Base-by-base conservation (phyloP, 805 yeast species). In the Saccharomycopsis sp. region DNA sequence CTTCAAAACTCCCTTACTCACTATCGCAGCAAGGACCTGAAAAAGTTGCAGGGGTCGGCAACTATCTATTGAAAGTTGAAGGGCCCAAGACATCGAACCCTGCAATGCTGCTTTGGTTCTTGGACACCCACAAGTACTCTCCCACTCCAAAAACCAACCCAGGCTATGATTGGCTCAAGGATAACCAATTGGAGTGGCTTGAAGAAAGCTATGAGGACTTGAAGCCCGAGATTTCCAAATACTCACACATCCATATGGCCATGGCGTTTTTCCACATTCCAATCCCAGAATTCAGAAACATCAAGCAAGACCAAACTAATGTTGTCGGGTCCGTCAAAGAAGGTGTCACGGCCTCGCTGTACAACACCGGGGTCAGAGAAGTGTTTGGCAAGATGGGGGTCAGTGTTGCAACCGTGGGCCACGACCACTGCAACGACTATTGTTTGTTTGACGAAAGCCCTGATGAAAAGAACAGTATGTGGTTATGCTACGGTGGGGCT, bases 241-340 rank as follows among this genome's bases (percentile, higher is more conserved):
- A 67, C 50, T 47, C 67, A 1, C 62, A 63, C 13, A 59, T 59
- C 4, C 79, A 74, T 29, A 53, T 84, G 47, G 69, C 86, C 9
- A 77, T 92, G 86, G 95, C 94, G 1, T 89, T 92, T 53, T 83
- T 88, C 68, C 98, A 92, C 56, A 88, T 92, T 22, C 98, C 98
- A 0, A 50, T 88, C 13, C 92, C 95, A 1, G 97, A 92, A 58
- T 88, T 75, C 57, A 61, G 75, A 43, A 68, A 80, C 46, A 39
- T 63, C 17, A 47, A 58, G 5, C 52, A 43, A 3, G 50, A 42
- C 10, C n/a, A n/a, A n/a, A n/a, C n/a, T n/a, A 45, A 60, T 34
- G 51, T 67, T n/a, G 64, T 79, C 4, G 98, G 98, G 0, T 58
- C 60, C 18, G 60, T 57, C 37, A 72, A 73, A 43, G 98, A 92